Base-by-base conservation (phyloP, 371 early-diverging fungal species). In the Mortierella sp. region DNA sequence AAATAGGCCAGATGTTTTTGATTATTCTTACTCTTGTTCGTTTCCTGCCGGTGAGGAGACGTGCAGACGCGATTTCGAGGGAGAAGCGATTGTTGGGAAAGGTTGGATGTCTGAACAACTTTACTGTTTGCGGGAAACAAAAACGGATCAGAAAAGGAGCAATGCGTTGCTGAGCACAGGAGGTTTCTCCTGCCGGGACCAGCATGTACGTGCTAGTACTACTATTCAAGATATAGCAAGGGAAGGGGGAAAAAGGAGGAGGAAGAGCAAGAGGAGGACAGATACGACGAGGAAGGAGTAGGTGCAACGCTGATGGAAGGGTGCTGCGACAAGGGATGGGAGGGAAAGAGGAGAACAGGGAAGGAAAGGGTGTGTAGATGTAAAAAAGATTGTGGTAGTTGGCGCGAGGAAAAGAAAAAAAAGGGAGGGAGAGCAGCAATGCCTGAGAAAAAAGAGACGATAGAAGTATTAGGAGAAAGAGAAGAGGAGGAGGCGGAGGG, bases 341-440 rank as follows among this genome's bases (percentile, higher is more conserved):
- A 32, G 48, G 47, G 49, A 54, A 55, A 58, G 44, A 53, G 47
- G 49, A 54, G 60, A 58, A 46, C 52, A 26, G 46, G 31, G 24
- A 32, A 32, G 34, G 21, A 30, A 42, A 23, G 57, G 41, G 53
- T 27, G 15, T 9, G 42, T 50, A 8, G 46, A 46, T 14, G 42
- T 30, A 41, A 64, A 43, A n/a, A 14, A 14, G 27, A 17, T 32
- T 24, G 46, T 26, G 47, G 43, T 7, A 27, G 41, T 4, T 32
- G 30, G 42, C 8, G 32, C 49, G 44, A 50, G 42, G 28, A 47
- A 7, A 39, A 26, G 14, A 28, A 51, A 37, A 19, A 53, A 49
- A 34, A 42, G 21, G 27, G 47, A 46, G 26, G 17, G 37, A 27
- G 32, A 56, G 31, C 0, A 54, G 21, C 32, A 46, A 47, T 6